A percentile compares a stretch with the other conserved stretches of the same genome.
Evolutionary conservation across 768 basidiomycete genomes (phyloP).

Genomic region (Suillus discolor): DNA sequence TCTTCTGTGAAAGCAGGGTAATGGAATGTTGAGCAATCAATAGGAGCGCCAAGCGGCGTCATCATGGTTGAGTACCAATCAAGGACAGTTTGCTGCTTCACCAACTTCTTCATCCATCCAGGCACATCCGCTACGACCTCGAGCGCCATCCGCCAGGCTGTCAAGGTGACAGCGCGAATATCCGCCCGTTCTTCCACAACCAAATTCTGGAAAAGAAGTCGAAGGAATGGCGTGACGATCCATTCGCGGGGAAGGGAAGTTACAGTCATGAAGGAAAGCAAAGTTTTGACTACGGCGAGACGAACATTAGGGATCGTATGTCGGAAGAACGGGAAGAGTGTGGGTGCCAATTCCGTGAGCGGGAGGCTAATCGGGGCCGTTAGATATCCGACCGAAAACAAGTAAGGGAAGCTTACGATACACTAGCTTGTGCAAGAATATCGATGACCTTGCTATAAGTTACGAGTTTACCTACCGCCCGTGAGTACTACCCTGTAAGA

Average conservation of each 20-base stretch:
- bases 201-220: slow-evolving; percentile 91
- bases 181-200: slow-evolving; percentile 89
- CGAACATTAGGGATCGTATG: slow-evolving; percentile 95
- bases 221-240: slow-evolving; percentile 76
- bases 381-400: slow-evolving; percentile 8
- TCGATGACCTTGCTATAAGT: slow-evolving; percentile 76
- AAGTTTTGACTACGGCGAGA: slow-evolving; percentile 86
- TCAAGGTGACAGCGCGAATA: slow-evolving; percentile 71
- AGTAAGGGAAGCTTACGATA: slow-evolving; percentile 60
- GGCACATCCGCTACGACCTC: slow-evolving; percentile 49
- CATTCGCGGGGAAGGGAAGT: slow-evolving; percentile 75
- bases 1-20: slow-evolving; percentile 53
- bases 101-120: slow-evolving; percentile 52
- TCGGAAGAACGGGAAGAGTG: slow-evolving; percentile 94
- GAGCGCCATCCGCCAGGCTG: slow-evolving; percentile 75
- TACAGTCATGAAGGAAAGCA: slow-evolving; percentile 84
- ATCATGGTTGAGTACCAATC: slow-evolving; percentile 90
- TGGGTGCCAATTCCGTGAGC: slow-evolving; percentile 80
- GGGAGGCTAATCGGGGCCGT: slow-evolving; percentile 55
- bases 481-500: slow-evolving; percentile 12
- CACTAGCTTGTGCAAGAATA: slow-evolving; percentile 66
- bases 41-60: slow-evolving; percentile 83
- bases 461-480: slow-evolving; percentile 72
- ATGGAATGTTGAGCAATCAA: slow-evolving; percentile 74
- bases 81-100: slow-evolving; percentile 62